A percentile compares a stretch with the other conserved stretches of the same genome.
These are phyloP conservation scores for Aspergillus sergii DNA, from an alignment of 2,329 filamentous ascomycete species.

Conservation along the genomic window DNA sequence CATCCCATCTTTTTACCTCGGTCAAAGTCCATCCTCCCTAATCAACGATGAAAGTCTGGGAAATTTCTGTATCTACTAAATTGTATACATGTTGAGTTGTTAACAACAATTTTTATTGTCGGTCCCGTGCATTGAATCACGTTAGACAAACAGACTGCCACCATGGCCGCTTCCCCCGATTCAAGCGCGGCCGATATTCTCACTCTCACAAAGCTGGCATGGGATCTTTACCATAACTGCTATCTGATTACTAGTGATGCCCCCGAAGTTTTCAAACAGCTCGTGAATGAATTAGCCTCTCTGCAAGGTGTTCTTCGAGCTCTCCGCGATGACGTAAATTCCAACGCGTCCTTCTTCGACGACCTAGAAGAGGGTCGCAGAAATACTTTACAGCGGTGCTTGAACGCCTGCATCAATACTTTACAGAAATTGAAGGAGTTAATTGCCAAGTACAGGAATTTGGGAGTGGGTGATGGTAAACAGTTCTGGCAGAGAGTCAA, in stretches of 20 bases:
- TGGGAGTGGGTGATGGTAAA: constrained; percentile 25
- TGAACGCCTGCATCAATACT: constrained; percentile 26
- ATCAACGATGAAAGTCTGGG: neutral
- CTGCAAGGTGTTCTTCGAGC: constrained; percentile 29
- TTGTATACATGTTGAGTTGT: neutral
- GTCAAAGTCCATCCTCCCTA: neutral
- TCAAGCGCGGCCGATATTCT: constrained; percentile 27
- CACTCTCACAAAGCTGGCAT: constrained; percentile 27
- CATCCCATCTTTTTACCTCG: neutral
- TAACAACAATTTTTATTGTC: neutral
- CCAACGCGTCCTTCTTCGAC: constrained; percentile 26
- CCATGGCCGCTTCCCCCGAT: constrained; percentile 20
- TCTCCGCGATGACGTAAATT: constrained; percentile 28
- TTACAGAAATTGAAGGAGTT: constrained; percentile 28
- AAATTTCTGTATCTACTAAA: too few species aligned
- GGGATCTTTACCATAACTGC: constrained; percentile 33
- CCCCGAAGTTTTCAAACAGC: constrained; percentile 32
- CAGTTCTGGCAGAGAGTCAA: constrained; percentile 32
- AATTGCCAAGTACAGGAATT: constrained; percentile 23
- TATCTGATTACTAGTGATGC: constrained; percentile 27
- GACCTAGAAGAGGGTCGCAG: constrained; percentile 26
- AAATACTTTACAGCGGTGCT: constrained; percentile 26
- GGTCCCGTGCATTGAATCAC: neutral
- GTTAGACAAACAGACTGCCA: constrained; percentile 3
- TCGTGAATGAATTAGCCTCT: constrained; percentile 30